Evolutionary conservation across 1,284 basidiomycete species (phyloP), one percentile per base, ranked within the genome.

Genomic region (Cryptococcus sp.): DNA sequence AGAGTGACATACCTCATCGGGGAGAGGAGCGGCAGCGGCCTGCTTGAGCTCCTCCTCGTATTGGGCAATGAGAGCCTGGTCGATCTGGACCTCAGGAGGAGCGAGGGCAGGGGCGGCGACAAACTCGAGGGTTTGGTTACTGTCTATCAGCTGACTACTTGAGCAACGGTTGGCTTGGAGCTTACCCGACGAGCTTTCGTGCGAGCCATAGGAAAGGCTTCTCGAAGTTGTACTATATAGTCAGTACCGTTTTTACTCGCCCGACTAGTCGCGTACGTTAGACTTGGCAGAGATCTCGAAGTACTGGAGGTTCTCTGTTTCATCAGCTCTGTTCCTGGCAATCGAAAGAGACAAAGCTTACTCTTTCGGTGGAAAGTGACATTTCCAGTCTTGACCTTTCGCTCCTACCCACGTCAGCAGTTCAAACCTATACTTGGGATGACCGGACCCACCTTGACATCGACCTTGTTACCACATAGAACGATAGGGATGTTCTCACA

Each of bases 281-380:
- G 91, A 97, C 80, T 98, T 98, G 60, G 96, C 96, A 4, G 93
- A 98, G 70, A 99, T 98, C 75, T 99, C 96, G 75, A 94, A 98
- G 83, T 99, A 99, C 77, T 98, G 96, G 55, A 99, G 83, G 80
- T 96, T 98, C 85, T 99, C 71, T 73, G 52, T 5, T 18, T 11
- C 16, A 45, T 58, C 46, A 60, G 53, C 32, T n/a, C 4, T 28
- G 28, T 34, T 11, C 36, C 45, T 7, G n/a, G 39, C 25, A 31
- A 7, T 25, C 18, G 9, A 4, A 19, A 24, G 21, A 14, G 4
- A 22, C n/a, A 19, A 21, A 11, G 60, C 69, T n/a, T 48, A 70
- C 71, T 99, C 88, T 99, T 99, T 75, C 96, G 84, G 83, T 98
- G 96, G 88, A 98, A 99, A 53, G 96, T 99, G 56, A 98, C 94